Conservation (phyloP, 176 grass and related monocot genomes). For the Musa acuminata region DNA sequence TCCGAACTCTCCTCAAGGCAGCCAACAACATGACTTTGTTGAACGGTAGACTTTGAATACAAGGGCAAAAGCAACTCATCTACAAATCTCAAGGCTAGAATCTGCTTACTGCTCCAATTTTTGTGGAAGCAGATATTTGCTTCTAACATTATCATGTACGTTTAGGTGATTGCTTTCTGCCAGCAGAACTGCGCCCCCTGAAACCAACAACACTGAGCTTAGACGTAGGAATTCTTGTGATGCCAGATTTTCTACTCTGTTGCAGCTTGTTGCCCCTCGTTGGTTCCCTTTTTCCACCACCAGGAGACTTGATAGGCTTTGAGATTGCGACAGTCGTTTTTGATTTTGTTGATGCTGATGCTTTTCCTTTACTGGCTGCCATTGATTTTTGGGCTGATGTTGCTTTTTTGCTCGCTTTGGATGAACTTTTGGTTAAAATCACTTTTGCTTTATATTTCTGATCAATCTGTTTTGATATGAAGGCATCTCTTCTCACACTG, state of each 20-base stretch:
- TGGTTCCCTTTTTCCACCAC: constrained; percentile 23
- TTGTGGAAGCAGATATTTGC: not conserved
- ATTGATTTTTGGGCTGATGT: constrained; percentile 27
- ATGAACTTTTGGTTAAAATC: constrained; percentile 26
- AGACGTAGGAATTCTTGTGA: constrained; percentile 19
- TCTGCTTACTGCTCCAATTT: not conserved
- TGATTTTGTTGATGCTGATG: not conserved
- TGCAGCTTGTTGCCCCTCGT: constrained; percentile 29
- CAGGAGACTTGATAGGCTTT: constrained; percentile 27
- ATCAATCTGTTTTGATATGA: constrained; percentile 22
- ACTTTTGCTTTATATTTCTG: constrained; percentile 51
- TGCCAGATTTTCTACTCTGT: constrained; percentile 31
- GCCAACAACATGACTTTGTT: no score
- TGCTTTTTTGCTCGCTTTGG: constrained; percentile 40
- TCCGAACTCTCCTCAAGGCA: no score
- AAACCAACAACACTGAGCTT: constrained; percentile 86
- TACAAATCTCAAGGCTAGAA: no score
- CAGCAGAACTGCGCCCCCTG: constrained; percentile 68
- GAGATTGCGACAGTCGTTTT: constrained; percentile 11
- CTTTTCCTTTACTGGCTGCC: constrained; percentile 14
- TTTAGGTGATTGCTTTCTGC: constrained; percentile 1
- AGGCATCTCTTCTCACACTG: constrained; percentile 38
- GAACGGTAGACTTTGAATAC: no score
- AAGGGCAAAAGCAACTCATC: no score
- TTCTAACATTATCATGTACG: not conserved